A percentile compares a stretch with the other conserved stretches of the same genome.
phyloP scores from a whole-genome alignment of 139 green algal species.

The Micromonas pusilla region DNA sequence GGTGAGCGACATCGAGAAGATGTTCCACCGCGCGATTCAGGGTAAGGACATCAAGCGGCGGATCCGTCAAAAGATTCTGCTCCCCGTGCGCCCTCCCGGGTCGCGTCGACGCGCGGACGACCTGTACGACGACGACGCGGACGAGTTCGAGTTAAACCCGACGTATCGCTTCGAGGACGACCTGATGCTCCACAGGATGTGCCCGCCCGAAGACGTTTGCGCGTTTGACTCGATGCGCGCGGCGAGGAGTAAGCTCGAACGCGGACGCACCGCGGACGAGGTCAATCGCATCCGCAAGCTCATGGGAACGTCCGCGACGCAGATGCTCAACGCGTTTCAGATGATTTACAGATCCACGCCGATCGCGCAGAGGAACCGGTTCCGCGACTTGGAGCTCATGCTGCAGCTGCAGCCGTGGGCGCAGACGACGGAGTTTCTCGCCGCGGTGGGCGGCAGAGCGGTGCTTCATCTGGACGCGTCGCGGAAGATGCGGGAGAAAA shows the following conservation, averaged over 20 bases:
- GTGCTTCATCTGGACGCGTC: background rate
- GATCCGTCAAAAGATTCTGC: background rate
- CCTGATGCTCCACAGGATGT: conserved; percentile 6
- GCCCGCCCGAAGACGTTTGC: conserved; percentile 19
- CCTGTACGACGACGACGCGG: background rate
- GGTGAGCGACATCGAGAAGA: background rate
- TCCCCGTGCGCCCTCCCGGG: background rate
- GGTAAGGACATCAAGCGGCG: background rate
- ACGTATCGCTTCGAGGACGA: conserved; percentile 16
- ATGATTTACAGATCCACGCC: background rate
- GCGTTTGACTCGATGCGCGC: conserved; percentile 14
- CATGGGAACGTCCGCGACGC: no score
- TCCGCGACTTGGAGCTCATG: background rate
- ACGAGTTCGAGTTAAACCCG: conserved; percentile 16
- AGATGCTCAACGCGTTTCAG: background rate
- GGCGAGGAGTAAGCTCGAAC: background rate
- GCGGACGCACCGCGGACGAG: background rate
- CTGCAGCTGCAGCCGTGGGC: conserved; percentile 19
- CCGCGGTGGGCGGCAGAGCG: background rate
- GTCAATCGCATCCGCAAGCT: background rate
- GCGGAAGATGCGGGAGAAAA: background rate
- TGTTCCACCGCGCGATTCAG: background rate
- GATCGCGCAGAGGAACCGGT: background rate
- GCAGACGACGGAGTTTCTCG: conserved; percentile 9
- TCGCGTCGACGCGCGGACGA: background rate